Conservation (phyloP, 257 asterid genomes). For the Eucommia ulmoides region DNA sequence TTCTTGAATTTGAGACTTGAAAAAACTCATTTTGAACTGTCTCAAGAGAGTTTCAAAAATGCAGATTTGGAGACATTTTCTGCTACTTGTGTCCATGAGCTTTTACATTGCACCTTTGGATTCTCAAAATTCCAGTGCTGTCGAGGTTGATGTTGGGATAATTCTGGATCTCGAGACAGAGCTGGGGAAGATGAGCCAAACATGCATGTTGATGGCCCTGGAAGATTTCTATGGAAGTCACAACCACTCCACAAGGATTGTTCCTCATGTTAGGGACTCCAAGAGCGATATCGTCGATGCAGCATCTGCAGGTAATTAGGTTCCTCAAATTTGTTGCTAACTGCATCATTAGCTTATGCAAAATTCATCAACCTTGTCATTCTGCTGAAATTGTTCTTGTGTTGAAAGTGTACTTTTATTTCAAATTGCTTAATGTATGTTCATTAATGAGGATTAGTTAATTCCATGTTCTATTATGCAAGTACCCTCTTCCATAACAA, state of each 20-base stretch:
- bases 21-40: no score
- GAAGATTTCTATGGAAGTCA: not conserved
- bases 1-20: no score
- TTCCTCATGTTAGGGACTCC: slow-evolving; percentile 27
- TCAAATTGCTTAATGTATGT: no score
- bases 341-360: no score
- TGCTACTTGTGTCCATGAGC: not conserved
- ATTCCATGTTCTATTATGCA: no score
- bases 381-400: no score
- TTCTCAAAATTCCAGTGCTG: not conserved
- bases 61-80: not conserved
- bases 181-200: not conserved
- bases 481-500: no score
- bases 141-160: not conserved
- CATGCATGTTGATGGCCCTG: not conserved
- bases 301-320: slow-evolving; percentile 47
- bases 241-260: slow-evolving; percentile 21
- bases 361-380: no score
- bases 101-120: not conserved
- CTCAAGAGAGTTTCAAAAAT: not conserved
- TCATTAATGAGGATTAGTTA: no score
- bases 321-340: no score
- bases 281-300: slow-evolving; percentile 29
- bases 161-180: not conserved
- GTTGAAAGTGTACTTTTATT: no score